These are phyloP conservation scores for Pleurotus sapidus DNA, from an alignment of 768 basidiomycete genomes.

Conservation along the genomic window DNA sequence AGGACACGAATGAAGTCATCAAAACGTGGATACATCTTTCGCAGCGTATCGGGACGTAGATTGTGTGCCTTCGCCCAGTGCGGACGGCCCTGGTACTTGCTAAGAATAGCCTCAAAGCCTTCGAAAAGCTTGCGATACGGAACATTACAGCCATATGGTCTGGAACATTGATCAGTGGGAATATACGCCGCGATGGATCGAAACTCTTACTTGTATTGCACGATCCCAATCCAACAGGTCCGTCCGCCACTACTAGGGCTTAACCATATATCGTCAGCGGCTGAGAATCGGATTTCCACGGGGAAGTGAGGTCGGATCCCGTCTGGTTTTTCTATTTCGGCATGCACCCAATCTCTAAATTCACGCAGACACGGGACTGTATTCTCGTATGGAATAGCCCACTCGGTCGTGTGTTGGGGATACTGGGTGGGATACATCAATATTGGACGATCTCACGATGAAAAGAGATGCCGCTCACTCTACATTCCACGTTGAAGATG, in stretches of 20 bases:
- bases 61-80: slow-evolving; percentile 97
- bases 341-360: slow-evolving; percentile 67
- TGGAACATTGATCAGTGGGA: slow-evolving; percentile 24
- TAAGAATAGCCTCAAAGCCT: slow-evolving; percentile 70
- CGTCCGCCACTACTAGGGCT: slow-evolving; percentile 78
- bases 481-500: slow-evolving; percentile 92
- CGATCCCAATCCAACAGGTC: slow-evolving; percentile 95
- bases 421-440: slow-evolving; percentile 44
- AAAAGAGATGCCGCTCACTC: slow-evolving; percentile 48
- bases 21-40: slow-evolving; percentile 76
- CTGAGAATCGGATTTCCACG: slow-evolving; percentile 88
- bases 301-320: slow-evolving; percentile 91
- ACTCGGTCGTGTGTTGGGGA: slow-evolving; percentile 93
- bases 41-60: slow-evolving; percentile 61
- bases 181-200: slow-evolving; percentile 4
- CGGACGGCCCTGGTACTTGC: slow-evolving; percentile 73
- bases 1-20: slow-evolving; percentile 72
- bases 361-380: slow-evolving; percentile 68
- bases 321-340: slow-evolving; percentile 60
- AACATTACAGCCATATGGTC: slow-evolving; percentile 82
- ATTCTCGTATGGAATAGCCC: slow-evolving; percentile 78
- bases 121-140: slow-evolving; percentile 79
- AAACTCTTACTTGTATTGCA: slow-evolving; percentile 85
- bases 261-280: slow-evolving; percentile 90
- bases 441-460: neutral